Percentiles rank a stretch among this genome's conserved stretches.
Conservation (phyloP, 2,329 filamentous ascomycete species). For the Sphaceloma murrayae region DNA sequence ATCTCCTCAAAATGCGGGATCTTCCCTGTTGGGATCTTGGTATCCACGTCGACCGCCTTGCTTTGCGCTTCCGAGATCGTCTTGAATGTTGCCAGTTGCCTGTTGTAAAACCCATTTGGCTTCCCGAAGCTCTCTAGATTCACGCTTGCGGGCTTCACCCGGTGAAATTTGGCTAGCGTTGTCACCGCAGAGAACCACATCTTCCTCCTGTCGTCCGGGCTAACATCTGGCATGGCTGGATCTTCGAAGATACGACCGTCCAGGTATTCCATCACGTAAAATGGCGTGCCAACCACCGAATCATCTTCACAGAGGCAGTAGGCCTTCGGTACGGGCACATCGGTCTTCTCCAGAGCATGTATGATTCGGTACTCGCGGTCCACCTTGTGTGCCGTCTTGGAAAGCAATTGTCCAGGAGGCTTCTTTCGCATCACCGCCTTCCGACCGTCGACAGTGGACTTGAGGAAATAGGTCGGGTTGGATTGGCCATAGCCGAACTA, state of each 20-base stretch:
- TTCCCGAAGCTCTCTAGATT: constrained; percentile 67
- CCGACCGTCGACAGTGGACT: constrained; percentile 55
- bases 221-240: constrained; percentile 65
- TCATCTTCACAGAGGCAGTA: constrained; percentile 80
- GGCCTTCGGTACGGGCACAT: constrained; percentile 76
- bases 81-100: constrained; percentile 75
- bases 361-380: constrained; percentile 93
- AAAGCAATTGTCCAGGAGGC: constrained; percentile 86
- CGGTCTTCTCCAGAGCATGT: constrained; percentile 65
- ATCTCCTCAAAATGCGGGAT: constrained; percentile 78
- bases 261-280: constrained; percentile 96
- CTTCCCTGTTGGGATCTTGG: constrained; percentile 62
- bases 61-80: constrained; percentile 73
- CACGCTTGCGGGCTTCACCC: constrained; percentile 56
- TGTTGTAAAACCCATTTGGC: constrained; percentile 66
- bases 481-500: constrained; percentile 97
- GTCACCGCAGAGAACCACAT: constrained; percentile 82
- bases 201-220: constrained; percentile 56
- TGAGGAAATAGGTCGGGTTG: constrained; percentile 93
- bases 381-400: constrained; percentile 89
- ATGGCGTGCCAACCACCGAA: constrained; percentile 72
- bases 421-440: constrained; percentile 89
- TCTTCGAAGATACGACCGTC: constrained; percentile 92
- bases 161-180: constrained; percentile 78
- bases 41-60: constrained; percentile 64